Conservation (phyloP, 768 basidiomycete genomes). For the Lactarius hatsudake region DNA sequence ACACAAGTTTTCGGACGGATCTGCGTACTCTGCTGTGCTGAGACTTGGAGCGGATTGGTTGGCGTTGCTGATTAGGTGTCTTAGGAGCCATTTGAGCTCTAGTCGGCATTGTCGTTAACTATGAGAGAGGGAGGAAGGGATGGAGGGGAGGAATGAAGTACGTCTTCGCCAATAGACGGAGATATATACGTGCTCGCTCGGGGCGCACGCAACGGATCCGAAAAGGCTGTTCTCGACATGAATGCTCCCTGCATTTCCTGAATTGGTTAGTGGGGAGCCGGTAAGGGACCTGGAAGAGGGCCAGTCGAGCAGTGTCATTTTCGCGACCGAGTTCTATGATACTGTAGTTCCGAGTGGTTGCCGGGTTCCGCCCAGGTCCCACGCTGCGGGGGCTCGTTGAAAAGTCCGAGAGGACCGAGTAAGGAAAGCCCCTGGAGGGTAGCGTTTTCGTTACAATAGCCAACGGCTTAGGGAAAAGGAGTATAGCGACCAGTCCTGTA, state of each 20-base stretch:
- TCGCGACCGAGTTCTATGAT: background rate
- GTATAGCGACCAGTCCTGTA: background rate
- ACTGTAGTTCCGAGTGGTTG: background rate
- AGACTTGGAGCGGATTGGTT: background rate
- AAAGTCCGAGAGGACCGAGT: conserved; percentile 6
- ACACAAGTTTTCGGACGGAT: background rate
- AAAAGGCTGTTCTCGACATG: conserved; percentile 6
- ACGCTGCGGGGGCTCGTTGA: background rate
- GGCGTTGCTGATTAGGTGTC: background rate
- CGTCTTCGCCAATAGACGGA: background rate
- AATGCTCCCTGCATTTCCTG: conserved; percentile 1
- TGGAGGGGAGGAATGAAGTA: background rate
- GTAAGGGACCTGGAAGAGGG: background rate
- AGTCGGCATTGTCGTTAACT: background rate
- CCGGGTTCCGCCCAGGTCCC: background rate
- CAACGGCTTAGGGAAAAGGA: background rate
- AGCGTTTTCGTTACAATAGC: background rate
- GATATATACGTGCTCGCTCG: conserved; percentile 13
- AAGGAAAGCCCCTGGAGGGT: conserved; percentile 11
- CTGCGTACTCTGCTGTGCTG: conserved; percentile 3
- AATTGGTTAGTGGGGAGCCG: conserved; percentile 1
- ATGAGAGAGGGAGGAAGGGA: background rate
- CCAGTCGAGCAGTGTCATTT: conserved; percentile 2
- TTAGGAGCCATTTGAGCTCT: conserved; percentile 7
- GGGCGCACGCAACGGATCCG: conserved; percentile 11